Conservation (phyloP, 495 filamentous ascomycete species). For the Symbiotaphrina buchneri region DNA sequence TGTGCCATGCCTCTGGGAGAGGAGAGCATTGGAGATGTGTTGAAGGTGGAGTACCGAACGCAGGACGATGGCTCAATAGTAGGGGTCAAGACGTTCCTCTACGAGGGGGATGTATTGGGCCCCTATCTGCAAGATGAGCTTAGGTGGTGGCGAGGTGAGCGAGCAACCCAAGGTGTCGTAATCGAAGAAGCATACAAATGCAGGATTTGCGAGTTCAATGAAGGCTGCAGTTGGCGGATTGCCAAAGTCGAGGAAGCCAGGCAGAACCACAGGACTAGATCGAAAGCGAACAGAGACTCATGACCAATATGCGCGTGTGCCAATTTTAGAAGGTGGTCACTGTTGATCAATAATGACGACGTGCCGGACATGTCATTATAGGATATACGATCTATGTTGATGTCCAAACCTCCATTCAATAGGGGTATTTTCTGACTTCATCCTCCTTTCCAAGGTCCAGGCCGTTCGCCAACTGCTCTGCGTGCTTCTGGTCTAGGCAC, state of each 20-base stretch:
- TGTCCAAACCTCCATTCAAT: constrained; percentile 5
- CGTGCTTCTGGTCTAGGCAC: constrained; percentile 61
- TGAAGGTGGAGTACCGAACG: constrained; percentile 41
- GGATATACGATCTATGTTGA: too few relatives aligned
- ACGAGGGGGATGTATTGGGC: constrained; percentile 36
- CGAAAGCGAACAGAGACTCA: neutral
- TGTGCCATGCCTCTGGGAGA: constrained; percentile 29
- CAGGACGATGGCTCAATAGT: constrained; percentile 28
- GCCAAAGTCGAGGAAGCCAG: constrained; percentile 4
- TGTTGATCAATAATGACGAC: too few relatives aligned
- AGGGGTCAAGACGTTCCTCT: constrained; percentile 44
- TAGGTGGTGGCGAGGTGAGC: constrained; percentile 71
- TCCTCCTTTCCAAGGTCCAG: constrained; percentile 37
- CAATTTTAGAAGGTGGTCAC: too few relatives aligned
- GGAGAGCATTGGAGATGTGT: constrained; percentile 25
- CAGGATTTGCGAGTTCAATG: constrained; percentile 7
- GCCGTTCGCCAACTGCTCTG: constrained; percentile 47
- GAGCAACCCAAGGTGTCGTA: constrained; percentile 56
- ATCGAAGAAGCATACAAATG: constrained; percentile 89
- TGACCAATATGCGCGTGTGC: too few relatives aligned
- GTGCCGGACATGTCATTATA: too few relatives aligned
- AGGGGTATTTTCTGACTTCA: constrained; percentile 28
- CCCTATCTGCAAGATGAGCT: constrained; percentile 45
- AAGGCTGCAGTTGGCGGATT: constrained; percentile 4
- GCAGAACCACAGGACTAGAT: constrained; percentile 1